Percentiles rank a stretch among this genome's conserved stretches.
phyloP scores from a whole-genome alignment of 164 flowering plant species.

The Liquidambar formosana region DNA sequence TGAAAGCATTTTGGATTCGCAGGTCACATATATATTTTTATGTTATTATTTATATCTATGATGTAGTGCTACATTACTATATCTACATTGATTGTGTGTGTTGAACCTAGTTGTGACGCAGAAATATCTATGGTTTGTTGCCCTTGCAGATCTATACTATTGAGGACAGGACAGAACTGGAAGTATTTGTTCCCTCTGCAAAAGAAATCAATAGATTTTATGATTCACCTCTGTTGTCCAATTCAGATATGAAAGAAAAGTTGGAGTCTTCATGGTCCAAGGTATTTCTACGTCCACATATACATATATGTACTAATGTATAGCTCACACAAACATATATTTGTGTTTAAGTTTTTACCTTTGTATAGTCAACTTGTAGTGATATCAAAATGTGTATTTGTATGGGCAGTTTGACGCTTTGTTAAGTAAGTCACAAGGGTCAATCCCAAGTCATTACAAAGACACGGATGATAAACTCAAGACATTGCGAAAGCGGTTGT shows the following conservation, averaged over 20 bases:
- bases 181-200: conserved; percentile 56
- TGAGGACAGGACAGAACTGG: conserved; percentile 57
- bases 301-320: neutral
- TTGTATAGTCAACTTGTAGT: neutral
- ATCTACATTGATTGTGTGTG: neutral
- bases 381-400: neutral
- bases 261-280: conserved; percentile 56
- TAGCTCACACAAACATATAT: too few species aligned
- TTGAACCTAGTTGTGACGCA: neutral
- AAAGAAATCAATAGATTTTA: conserved; percentile 50
- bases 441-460: conserved; percentile 33
- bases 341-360: neutral
- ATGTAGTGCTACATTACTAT: too few species aligned
- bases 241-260: conserved; percentile 44
- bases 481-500: conserved; percentile 42
- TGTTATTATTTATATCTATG: neutral
- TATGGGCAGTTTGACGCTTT: conserved; percentile 58
- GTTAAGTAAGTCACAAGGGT: conserved; percentile 36
- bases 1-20: conserved; percentile 76
- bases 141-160: conserved; percentile 58
- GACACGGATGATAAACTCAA: conserved; percentile 52
- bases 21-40: conserved; percentile 35
- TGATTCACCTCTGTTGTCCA: conserved; percentile 27
- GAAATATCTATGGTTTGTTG: neutral
- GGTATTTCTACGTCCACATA: conserved; percentile 36